These are phyloP conservation scores for Chlorencoelia australis DNA, from an alignment of 2,329 filamentous ascomycete species.

Conservation along the genomic window DNA sequence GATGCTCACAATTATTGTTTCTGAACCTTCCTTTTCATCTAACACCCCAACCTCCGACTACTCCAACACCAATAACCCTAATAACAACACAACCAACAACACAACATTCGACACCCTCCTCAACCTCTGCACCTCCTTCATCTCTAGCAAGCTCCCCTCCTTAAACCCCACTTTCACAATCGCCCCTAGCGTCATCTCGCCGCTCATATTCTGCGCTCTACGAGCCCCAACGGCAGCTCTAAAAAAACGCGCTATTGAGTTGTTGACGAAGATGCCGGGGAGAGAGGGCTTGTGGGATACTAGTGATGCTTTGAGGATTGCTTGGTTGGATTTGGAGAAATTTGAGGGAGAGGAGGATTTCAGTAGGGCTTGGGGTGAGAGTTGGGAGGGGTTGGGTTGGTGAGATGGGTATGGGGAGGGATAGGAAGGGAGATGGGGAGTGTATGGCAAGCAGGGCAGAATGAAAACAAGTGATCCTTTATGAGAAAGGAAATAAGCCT, in stretches of 20 bases:
- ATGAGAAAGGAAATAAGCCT: too few species aligned
- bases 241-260: slow-evolving; percentile 13
- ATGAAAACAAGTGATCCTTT: background rate
- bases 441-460: background rate
- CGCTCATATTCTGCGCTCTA: slow-evolving; percentile 18
- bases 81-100: too few species aligned
- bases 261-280: slow-evolving; percentile 16
- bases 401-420: background rate
- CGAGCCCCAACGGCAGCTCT: slow-evolving; percentile 9
- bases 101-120: too few species aligned
- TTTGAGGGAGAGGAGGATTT: background rate
- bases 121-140: too few species aligned
- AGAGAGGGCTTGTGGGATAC: slow-evolving; percentile 24
- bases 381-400: background rate
- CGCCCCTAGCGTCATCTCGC: slow-evolving; percentile 20
- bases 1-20: too few species aligned
- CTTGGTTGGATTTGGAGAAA: slow-evolving; percentile 6
- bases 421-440: too few species aligned
- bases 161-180: slow-evolving; percentile 16
- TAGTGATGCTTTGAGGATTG: slow-evolving; percentile 14
- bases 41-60: too few species aligned
- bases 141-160: too few species aligned
- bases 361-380: background rate
- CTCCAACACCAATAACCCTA: too few species aligned
- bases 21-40: too few species aligned